phyloP scores from a whole-genome alignment of 169 alveolate genomes.

The Babesia sp. region DNA sequence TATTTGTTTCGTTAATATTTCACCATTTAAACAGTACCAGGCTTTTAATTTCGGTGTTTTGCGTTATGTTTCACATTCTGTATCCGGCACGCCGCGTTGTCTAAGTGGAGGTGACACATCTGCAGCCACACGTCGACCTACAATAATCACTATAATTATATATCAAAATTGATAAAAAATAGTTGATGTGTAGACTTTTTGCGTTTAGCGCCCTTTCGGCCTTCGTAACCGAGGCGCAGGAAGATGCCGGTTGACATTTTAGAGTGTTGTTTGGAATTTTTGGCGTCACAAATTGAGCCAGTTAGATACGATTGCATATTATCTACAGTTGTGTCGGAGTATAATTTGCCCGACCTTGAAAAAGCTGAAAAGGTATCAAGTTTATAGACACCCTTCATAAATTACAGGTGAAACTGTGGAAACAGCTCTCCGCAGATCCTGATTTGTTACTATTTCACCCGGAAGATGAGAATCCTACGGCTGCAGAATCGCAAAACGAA shows the following conservation, averaged over 20 bases:
- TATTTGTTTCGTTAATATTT: too few relatives aligned
- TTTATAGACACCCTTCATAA: background rate
- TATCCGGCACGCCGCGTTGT: too few relatives aligned
- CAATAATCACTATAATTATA: too few relatives aligned
- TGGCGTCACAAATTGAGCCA: slow-evolving; percentile 54
- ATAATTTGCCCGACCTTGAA: slow-evolving; percentile 2
- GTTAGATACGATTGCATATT: background rate
- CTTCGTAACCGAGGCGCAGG: background rate
- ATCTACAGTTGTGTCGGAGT: slow-evolving; percentile 25
- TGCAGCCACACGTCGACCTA: too few relatives aligned
- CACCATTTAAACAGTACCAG: too few relatives aligned
- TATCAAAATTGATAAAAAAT: too few relatives aligned
- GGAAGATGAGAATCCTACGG: background rate
- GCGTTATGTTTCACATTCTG: too few relatives aligned
- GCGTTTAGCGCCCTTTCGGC: background rate
- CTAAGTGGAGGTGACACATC: too few relatives aligned
- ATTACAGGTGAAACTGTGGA: slow-evolving; percentile 53
- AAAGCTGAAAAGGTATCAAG: slow-evolving; percentile 15
- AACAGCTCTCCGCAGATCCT: slow-evolving; percentile 4
- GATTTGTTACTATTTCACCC: too few relatives aligned
- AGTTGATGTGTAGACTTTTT: background rate
- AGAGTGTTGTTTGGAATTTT: slow-evolving; percentile 36
- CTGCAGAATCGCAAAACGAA: background rate
- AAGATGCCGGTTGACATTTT: slow-evolving; percentile 23
- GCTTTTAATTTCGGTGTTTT: too few relatives aligned